phyloP scores from a whole-genome alignment of 78 protist genomes.

The Speleostelium caveatum region DNA sequence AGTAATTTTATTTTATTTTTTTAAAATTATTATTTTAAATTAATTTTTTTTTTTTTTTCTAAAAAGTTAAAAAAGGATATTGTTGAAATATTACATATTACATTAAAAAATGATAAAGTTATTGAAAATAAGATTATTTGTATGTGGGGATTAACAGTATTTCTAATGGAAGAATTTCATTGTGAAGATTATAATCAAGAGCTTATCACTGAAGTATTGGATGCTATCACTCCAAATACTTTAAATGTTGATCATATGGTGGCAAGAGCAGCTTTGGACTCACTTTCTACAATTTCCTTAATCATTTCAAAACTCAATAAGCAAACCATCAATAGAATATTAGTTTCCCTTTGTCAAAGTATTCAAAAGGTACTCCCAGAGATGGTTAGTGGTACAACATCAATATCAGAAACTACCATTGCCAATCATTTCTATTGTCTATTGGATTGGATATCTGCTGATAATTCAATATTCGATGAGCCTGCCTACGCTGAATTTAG shows the following conservation, averaged over 20 bases:
- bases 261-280: slow-evolving; percentile 50
- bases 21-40: no score
- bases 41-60: no score
- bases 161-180: slow-evolving; percentile 60
- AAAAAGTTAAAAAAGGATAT: slow-evolving; percentile 60
- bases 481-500: slow-evolving; percentile 26
- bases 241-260: slow-evolving; percentile 8
- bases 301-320: slow-evolving; percentile 11
- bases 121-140: slow-evolving; percentile 37
- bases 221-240: slow-evolving; percentile 8
- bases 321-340: slow-evolving; percentile 1
- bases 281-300: slow-evolving; percentile 6
- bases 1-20: no score
- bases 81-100: slow-evolving; percentile 1
- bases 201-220: slow-evolving; percentile 17
- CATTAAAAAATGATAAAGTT: slow-evolving; percentile 30
- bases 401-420: slow-evolving; percentile 6
- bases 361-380: slow-evolving; percentile 18
- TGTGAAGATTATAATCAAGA: slow-evolving; percentile 23
- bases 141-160: slow-evolving; percentile 33
- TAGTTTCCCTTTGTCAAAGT: slow-evolving; percentile 24
- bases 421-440: slow-evolving; percentile 63
- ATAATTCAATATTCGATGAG: slow-evolving; percentile 48
- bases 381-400: slow-evolving; percentile 14
- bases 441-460: slow-evolving; percentile 54